phyloP scores from a whole-genome alignment of 2,329 filamentous ascomycete genomes.

The Penicillium sp. region DNA sequence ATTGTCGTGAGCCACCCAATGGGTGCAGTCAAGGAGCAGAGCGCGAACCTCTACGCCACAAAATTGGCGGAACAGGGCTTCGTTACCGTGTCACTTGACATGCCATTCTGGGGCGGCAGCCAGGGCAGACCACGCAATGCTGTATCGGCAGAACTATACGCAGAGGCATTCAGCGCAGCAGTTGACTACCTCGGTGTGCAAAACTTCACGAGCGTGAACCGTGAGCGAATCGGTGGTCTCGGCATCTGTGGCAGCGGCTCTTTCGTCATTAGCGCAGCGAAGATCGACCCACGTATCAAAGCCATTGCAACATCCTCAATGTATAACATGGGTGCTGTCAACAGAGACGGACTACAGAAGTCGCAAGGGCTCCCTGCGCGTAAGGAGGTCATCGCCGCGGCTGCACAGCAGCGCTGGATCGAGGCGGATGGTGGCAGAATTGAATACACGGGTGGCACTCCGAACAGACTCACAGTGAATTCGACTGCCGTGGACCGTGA shows the following conservation, averaged over 20 bases:
- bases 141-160: conserved; percentile 18
- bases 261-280: conserved; percentile 30
- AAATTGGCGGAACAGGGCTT: conserved; percentile 22
- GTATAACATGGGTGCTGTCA: background rate
- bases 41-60: conserved; percentile 19
- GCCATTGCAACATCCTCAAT: conserved; percentile 13
- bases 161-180: conserved; percentile 21
- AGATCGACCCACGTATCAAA: conserved; percentile 21
- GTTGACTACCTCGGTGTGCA: conserved; percentile 22
- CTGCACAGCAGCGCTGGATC: conserved; percentile 17
- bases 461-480: conserved; percentile 19
- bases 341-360: background rate
- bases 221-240: conserved; percentile 21
- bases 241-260: conserved; percentile 24
- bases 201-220: conserved; percentile 14
- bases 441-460: conserved; percentile 13
- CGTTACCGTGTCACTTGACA: conserved; percentile 18
- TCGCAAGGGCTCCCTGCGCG: conserved; percentile 4
- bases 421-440: conserved; percentile 11
- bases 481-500: conserved; percentile 19
- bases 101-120: conserved; percentile 20
- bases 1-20: conserved; percentile 23
- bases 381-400: conserved; percentile 10
- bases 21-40: conserved; percentile 24
- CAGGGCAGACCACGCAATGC: conserved; percentile 20